These are phyloP conservation scores for Ceratobasidium sp. DNA, from an alignment of 1,284 basidiomycete species.

Conservation along the genomic window DNA sequence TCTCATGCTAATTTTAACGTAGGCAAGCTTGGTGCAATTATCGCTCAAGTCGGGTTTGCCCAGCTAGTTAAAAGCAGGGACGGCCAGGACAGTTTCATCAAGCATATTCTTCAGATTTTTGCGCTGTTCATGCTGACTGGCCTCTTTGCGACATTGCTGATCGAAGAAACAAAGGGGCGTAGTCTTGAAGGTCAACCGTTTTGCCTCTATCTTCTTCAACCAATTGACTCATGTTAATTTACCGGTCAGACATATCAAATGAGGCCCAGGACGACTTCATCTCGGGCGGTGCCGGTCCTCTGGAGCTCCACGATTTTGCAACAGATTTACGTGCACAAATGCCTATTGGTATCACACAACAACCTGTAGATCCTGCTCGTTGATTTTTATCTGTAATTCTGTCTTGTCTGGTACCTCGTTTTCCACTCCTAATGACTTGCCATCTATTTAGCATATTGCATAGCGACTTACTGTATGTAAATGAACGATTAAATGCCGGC, in stretches of 20 bases:
- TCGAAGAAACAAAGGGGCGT: conserved; percentile 81
- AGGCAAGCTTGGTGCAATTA: conserved; percentile 88
- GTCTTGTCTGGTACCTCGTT: no score
- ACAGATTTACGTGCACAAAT: conserved; percentile 27
- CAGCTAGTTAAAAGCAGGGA: conserved; percentile 76
- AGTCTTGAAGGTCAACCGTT: conserved; percentile 80
- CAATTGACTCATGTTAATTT: no score
- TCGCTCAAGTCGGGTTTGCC: conserved; percentile 86
- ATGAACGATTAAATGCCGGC: no score
- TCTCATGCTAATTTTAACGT: neutral
- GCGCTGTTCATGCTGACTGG: conserved; percentile 87
- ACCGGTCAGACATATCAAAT: no score
- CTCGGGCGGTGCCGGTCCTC: conserved; percentile 39
- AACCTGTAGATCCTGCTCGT: no score
- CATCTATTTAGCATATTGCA: no score
- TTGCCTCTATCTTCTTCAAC: no score
- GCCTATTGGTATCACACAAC: conserved; percentile 22
- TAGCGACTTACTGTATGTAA: no score
- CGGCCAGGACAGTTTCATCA: conserved; percentile 63
- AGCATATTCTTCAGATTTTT: conserved; percentile 78
- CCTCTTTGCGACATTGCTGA: conserved; percentile 79
- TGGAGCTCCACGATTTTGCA: conserved; percentile 37
- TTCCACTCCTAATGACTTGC: no score
- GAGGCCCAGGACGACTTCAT: conserved; percentile 52
- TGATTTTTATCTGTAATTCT: no score